Base-by-base conservation (phyloP, 2,329 filamentous ascomycete species). In the Fusarium acutatum region DNA sequence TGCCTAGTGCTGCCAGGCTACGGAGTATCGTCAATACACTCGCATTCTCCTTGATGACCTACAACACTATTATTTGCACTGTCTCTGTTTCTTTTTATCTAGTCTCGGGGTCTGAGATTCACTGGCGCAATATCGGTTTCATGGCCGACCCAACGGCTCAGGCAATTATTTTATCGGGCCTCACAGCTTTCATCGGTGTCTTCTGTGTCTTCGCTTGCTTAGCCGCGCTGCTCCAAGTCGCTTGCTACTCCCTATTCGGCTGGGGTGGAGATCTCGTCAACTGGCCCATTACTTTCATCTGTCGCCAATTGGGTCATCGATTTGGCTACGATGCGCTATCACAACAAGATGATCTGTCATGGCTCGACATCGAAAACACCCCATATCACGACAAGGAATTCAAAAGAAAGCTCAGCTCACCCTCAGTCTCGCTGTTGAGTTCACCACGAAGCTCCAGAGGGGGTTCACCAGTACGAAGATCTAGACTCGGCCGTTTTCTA, bases 111-210 rank as follows among this genome's bases (percentile, higher is more conserved):
- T 77, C 77, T 6, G 80, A 82, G 35, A 75, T 82, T 2, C 81
- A 80, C 35, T 81, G 80, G 78, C 77, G 79, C 46, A 81, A 82
- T 43, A 66, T 81, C 44, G 78, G 65, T 20, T 46, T 82, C 18
- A 77, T 75, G 2, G 70, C 74, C 9, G 81, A 82, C 32, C 67
- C 79, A 2, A 77, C 78, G 3, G 78, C 79, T 0, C 74, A 78
- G 58, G 70, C 70, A 6, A 71, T 80, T 34, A 63, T 82, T 7
- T 67, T 82, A 5, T 73, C 78, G 1, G 81, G 80, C 2, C 35
- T 79, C 12, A 47, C 80, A 15, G 78, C 77, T 14, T 77, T 75
- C 18, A 46, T 68, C 3, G 18, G 79, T 26, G 75, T 76, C 5
- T 46, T 76, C 0, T 32, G 79, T 17, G 3, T 71, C 11, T 58